These are phyloP conservation scores for Sporopachydermia quercuum DNA, from an alignment of 805 yeast genomes.

Conservation along the genomic window DNA sequence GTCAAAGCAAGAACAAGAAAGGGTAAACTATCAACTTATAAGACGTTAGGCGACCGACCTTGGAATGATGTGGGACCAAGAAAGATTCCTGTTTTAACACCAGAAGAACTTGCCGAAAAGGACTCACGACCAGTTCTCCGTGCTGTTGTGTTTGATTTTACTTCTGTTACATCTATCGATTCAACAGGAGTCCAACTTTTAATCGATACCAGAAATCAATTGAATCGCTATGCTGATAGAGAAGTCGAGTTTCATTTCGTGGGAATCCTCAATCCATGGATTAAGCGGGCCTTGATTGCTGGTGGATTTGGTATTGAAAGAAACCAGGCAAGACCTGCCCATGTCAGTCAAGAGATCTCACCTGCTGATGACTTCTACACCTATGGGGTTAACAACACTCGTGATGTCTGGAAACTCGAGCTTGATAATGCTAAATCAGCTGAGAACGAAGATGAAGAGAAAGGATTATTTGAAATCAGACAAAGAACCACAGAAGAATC, in stretches of 20 bases:
- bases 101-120: constrained; percentile 7
- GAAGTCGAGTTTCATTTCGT: constrained; percentile 84
- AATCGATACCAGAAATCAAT: constrained; percentile 58
- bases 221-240: constrained; percentile 60
- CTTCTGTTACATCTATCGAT: constrained; percentile 62
- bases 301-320: constrained; percentile 62
- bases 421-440: constrained; percentile 5
- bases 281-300: constrained; percentile 56
- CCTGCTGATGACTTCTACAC: constrained; percentile 6
- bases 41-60: constrained; percentile 48
- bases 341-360: constrained; percentile 8
- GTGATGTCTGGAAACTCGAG: constrained; percentile 11
- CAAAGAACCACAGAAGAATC: constrained; percentile 2
- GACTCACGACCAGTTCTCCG: constrained; percentile 54
- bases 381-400: constrained; percentile 17
- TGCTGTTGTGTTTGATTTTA: constrained; percentile 68
- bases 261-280: constrained; percentile 79
- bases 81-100: constrained; percentile 14
- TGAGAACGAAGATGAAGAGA: constrained; percentile 20
- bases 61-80: constrained; percentile 83
- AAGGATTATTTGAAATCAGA: constrained; percentile 6
- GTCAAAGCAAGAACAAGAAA: constrained; percentile 46
- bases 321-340: constrained; percentile 18
- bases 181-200: constrained; percentile 68
- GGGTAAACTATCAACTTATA: constrained; percentile 28